phyloP scores from a whole-genome alignment of 1,284 basidiomycete species.

The Wolfiporia cocos region DNA sequence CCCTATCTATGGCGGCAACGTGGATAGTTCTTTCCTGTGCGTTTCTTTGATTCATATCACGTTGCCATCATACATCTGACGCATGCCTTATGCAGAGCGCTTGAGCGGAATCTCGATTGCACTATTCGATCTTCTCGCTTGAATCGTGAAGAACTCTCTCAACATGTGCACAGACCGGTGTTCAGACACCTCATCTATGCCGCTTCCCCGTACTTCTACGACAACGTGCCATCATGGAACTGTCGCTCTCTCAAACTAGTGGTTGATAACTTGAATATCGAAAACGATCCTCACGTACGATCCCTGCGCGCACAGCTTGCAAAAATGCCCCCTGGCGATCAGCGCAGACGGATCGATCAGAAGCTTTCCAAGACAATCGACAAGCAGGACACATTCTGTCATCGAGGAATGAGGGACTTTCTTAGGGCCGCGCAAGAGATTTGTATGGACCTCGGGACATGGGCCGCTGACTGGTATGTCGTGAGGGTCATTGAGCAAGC shows the following conservation, averaged over 20 bases:
- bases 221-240: constrained; percentile 40
- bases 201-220: constrained; percentile 19
- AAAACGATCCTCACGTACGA: constrained; percentile 58
- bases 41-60: no score
- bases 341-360: constrained; percentile 52
- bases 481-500: constrained; percentile 49
- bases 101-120: constrained; percentile 66
- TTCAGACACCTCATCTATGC: constrained; percentile 54
- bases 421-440: constrained; percentile 49
- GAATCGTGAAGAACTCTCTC: constrained; percentile 49
- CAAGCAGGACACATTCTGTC: constrained; percentile 55
- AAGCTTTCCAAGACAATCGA: constrained; percentile 52
- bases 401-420: constrained; percentile 60
- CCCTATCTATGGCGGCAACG: constrained; percentile 72
- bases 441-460: constrained; percentile 54
- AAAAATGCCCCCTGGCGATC: constrained; percentile 29
- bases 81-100: constrained; percentile 33
- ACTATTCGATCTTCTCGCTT: constrained; percentile 55
- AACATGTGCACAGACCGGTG: constrained; percentile 55
- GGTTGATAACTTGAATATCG: constrained; percentile 44
- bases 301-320: constrained; percentile 41
- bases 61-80: neutral
- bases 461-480: constrained; percentile 75
- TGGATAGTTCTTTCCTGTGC: constrained; percentile 53
- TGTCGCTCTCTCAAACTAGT: constrained; percentile 40